Evolutionary conservation across 2,329 filamentous ascomycete genomes (phyloP).

Genomic region (Hyphodiscus sp.): DNA sequence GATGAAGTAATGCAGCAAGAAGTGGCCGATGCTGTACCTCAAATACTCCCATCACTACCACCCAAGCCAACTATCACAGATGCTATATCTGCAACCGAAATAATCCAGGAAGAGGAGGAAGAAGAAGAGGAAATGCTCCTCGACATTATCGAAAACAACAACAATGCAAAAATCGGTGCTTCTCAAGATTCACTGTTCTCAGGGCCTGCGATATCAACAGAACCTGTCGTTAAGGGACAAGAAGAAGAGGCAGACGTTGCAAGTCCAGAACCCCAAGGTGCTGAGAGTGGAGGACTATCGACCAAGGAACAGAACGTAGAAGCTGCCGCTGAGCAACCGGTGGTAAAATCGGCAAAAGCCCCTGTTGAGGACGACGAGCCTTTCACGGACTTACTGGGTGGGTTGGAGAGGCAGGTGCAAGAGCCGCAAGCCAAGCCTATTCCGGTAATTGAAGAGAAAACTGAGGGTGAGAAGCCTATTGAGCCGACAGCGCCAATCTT

Average conservation of each 20-base stretch:
- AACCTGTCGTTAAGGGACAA: background rate
- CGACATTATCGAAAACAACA: constrained; percentile 19
- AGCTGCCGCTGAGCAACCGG: background rate
- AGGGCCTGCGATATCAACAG: background rate
- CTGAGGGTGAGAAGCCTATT: background rate
- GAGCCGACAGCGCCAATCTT: background rate
- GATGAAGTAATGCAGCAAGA: constrained; percentile 18
- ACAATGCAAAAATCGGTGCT: constrained; percentile 10
- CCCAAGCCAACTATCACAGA: constrained; percentile 15
- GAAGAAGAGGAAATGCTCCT: constrained; percentile 25
- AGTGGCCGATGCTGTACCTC: constrained; percentile 7
- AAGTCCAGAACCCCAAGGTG: background rate
- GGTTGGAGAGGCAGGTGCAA: constrained; percentile 23
- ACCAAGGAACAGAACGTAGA: background rate
- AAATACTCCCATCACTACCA: constrained; percentile 14
- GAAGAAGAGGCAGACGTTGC: background rate
- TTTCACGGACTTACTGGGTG: constrained; percentile 24
- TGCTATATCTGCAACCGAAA: constrained; percentile 6
- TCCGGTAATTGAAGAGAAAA: background rate
- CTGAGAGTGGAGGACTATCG: background rate
- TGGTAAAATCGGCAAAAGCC: background rate
- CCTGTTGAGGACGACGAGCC: constrained; percentile 18
- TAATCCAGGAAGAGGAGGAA: constrained; percentile 18
- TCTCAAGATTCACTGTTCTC: background rate
- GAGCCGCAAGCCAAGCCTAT: background rate